phyloP scores from a whole-genome alignment of 257 asterid genomes.

The Leptodermis oblonga region DNA sequence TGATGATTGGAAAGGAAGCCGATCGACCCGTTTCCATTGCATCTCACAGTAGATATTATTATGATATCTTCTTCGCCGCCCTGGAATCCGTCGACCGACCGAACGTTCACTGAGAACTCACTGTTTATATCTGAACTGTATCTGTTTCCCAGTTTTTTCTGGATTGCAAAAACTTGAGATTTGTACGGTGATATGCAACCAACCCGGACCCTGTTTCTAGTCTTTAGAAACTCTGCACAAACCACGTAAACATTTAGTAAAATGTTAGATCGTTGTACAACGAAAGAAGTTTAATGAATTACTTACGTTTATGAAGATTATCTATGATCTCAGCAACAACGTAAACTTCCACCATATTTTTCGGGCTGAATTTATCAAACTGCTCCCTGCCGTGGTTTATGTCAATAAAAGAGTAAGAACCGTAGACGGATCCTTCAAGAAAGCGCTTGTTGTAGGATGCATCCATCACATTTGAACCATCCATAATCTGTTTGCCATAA shows the following conservation, averaged over 20 bases:
- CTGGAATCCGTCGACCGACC: slow-evolving; percentile 80
- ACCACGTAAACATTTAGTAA: background rate
- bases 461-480: slow-evolving; percentile 48
- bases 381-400: slow-evolving; percentile 51
- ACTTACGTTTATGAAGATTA: slow-evolving; percentile 45
- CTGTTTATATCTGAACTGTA: slow-evolving; percentile 46
- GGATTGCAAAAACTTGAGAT: slow-evolving; percentile 63
- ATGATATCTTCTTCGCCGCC: slow-evolving; percentile 85
- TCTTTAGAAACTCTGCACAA: slow-evolving; percentile 36
- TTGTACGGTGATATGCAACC: slow-evolving; percentile 84
- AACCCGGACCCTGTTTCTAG: slow-evolving; percentile 43
- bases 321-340: slow-evolving; percentile 54
- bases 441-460: slow-evolving; percentile 30
- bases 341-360: slow-evolving; percentile 52
- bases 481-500: slow-evolving; percentile 40
- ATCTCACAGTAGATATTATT: slow-evolving; percentile 63
- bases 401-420: slow-evolving; percentile 67
- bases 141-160: slow-evolving; percentile 40
- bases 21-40: slow-evolving; percentile 57
- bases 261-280: background rate
- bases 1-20: slow-evolving; percentile 63
- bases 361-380: slow-evolving; percentile 31
- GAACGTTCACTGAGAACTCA: slow-evolving; percentile 56
- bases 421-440: slow-evolving; percentile 43
- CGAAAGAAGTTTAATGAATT: background rate